Evolutionary conservation across 805 yeast species (phyloP).

Genomic region (Nakazawaea wyomingensis): DNA sequence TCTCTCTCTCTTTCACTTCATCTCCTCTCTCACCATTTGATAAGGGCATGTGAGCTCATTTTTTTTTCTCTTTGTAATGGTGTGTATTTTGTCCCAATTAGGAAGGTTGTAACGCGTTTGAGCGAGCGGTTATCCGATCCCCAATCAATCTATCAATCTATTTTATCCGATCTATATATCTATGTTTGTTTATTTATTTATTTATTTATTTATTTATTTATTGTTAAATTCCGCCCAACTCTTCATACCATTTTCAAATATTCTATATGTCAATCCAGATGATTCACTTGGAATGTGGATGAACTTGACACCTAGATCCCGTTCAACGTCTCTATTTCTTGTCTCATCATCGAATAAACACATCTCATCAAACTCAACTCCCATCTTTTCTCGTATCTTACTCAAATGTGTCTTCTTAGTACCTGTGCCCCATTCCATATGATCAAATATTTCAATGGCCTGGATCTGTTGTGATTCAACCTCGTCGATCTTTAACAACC

Average conservation of each 20-base stretch:
- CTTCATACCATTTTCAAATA: constrained; percentile 42
- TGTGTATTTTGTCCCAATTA: too few relatives aligned
- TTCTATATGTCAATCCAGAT: constrained; percentile 48
- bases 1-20: too few relatives aligned
- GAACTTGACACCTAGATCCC: constrained; percentile 61
- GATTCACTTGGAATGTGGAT: constrained; percentile 55
- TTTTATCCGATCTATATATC: too few relatives aligned
- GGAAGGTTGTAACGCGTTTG: constrained; percentile 6
- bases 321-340: constrained; percentile 71
- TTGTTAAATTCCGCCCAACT: constrained; percentile 25
- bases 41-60: too few relatives aligned
- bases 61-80: too few relatives aligned
- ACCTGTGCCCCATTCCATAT: constrained; percentile 66
- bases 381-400: constrained; percentile 41
- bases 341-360: constrained; percentile 72
- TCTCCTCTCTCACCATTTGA: too few relatives aligned
- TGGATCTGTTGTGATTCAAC: constrained; percentile 26
- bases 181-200: too few relatives aligned
- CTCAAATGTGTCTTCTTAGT: constrained; percentile 54
- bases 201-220: neutral
- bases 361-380: constrained; percentile 44
- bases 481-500: constrained; percentile 46
- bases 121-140: neutral
- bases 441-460: constrained; percentile 47
- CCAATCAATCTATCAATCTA: neutral